Percentiles rank a stretch among this genome's conserved stretches.
Evolutionary conservation across 495 filamentous ascomycete species (phyloP).

Genomic region (Neurospora tetraspora): DNA sequence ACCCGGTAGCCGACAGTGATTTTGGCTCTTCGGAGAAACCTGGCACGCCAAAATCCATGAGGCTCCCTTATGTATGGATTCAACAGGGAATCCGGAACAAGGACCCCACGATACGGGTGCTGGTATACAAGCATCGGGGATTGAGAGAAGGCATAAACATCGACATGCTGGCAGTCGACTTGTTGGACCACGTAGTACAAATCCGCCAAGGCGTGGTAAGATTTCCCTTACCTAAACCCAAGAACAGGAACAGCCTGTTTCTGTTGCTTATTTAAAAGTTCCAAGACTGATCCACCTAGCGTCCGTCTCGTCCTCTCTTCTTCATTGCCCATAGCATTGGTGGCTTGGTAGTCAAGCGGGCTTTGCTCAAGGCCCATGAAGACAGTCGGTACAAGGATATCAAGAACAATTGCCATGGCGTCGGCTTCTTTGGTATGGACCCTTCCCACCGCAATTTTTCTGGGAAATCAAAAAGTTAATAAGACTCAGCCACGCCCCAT

Average conservation of each 20-base stretch:
- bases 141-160: conserved; percentile 37
- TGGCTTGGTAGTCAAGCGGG: conserved; percentile 49
- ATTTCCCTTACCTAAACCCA: neutral
- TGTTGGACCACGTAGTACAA: conserved; percentile 36
- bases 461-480: conserved; percentile 1
- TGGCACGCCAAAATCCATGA: conserved; percentile 5
- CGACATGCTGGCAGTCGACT: conserved; percentile 37
- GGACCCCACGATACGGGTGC: conserved; percentile 36
- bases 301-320: conserved; percentile 41
- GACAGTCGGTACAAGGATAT: conserved; percentile 28
- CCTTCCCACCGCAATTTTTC: neutral
- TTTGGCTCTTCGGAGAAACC: conserved; percentile 15
- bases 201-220: conserved; percentile 26
- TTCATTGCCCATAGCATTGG: conserved; percentile 60
- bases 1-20: conserved; percentile 24
- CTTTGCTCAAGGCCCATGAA: conserved; percentile 41
- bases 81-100: conserved; percentile 28
- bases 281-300: conserved; percentile 2
- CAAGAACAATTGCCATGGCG: conserved; percentile 48
- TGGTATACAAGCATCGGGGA: conserved; percentile 47
- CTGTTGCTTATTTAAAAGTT: neutral
- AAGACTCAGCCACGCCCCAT: conserved; percentile 44
- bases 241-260: too few relatives aligned
- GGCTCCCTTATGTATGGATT: conserved; percentile 26
- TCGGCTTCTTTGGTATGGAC: conserved; percentile 47